These are phyloP conservation scores for Hammondia hammondi DNA, from an alignment of 169 alveolate genomes.

Conservation along the genomic window DNA sequence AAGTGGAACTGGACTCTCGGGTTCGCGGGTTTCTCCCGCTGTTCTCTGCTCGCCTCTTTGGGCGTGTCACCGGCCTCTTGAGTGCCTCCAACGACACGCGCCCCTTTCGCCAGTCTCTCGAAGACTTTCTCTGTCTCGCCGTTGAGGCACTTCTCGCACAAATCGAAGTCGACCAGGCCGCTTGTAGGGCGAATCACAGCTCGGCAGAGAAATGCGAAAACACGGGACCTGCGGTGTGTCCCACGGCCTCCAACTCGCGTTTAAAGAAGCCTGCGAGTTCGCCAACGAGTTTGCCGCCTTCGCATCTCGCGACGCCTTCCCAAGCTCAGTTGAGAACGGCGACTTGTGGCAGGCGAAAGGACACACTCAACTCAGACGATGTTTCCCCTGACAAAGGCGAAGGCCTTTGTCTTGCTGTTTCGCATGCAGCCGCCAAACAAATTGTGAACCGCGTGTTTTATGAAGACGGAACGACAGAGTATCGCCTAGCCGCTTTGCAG, in stretches of 20 bases:
- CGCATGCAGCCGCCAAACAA: constrained; percentile 17
- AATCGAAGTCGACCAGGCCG: neutral
- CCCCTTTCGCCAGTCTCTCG: neutral
- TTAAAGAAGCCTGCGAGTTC: no score
- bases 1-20: neutral
- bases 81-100: neutral
- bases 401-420: neutral
- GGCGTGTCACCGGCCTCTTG: constrained; percentile 3
- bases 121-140: constrained; percentile 14
- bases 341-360: no score
- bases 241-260: neutral
- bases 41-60: neutral
- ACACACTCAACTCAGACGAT: no score
- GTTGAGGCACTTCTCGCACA: neutral
- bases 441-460: neutral
- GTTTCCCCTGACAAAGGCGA: neutral
- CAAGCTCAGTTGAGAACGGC: neutral
- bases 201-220: neutral
- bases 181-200: neutral
- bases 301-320: neutral
- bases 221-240: neutral
- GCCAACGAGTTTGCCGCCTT: no score
- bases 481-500: neutral
- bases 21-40: neutral
- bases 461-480: constrained; percentile 12